phyloP scores from a whole-genome alignment of 225 moss, liverwort and hornwort genomes.

The Thuidium tamariscinum region DNA sequence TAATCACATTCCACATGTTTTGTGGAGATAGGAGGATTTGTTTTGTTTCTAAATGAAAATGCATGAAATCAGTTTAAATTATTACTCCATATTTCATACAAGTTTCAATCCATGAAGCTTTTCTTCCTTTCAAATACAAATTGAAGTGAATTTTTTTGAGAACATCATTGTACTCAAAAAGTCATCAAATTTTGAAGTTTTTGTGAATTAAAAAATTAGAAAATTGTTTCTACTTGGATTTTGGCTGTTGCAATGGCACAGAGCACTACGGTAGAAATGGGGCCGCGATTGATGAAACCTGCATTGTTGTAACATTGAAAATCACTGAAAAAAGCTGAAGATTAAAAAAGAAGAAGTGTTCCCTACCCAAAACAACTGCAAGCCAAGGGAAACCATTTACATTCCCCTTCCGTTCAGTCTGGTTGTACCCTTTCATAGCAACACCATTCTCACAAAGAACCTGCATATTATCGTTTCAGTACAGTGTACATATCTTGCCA shows the following conservation, averaged over 20 bases:
- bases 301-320: not conserved
- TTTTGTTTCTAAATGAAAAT: not conserved
- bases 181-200: too few relatives aligned
- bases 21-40: not conserved
- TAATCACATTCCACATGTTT: not conserved
- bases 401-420: too few relatives aligned
- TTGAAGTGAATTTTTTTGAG: not conserved
- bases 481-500: not conserved
- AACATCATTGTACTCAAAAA: not conserved
- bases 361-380: not conserved
- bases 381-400: not conserved
- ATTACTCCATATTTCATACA: not conserved
- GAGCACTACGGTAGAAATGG: too few relatives aligned
- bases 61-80: not conserved
- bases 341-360: not conserved
- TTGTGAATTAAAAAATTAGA: too few relatives aligned
- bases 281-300: too few relatives aligned
- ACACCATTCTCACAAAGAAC: not conserved
- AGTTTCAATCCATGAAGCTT: not conserved
- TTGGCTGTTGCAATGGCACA: too few relatives aligned
- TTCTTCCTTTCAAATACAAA: not conserved
- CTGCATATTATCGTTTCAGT: not conserved
- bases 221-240: too few relatives aligned
- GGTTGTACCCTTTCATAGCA: not conserved
- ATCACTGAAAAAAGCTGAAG: not conserved